Evolutionary conservation across 23 red algal species (phyloP).

Genomic region (Gracilaria domingensis): DNA sequence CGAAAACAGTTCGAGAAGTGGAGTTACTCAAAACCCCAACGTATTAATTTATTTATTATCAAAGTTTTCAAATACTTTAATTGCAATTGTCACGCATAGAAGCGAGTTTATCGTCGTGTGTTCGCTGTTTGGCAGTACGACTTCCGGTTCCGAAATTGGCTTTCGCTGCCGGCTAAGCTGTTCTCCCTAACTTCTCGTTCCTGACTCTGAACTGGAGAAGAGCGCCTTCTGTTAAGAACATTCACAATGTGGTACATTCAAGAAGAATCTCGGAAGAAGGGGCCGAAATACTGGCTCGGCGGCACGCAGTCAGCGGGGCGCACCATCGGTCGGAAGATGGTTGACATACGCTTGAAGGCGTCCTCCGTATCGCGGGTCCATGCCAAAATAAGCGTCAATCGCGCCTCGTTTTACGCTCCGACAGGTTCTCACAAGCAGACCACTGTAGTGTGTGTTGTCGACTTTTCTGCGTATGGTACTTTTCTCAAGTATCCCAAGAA

Average conservation of each 20-base stretch:
- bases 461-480: constrained; percentile 71
- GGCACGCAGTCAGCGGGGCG: constrained; percentile 40
- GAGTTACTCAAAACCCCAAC: too few species aligned
- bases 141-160: not conserved
- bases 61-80: not conserved
- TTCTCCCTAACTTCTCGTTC: not conserved
- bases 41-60: not conserved
- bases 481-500: constrained; percentile 65
- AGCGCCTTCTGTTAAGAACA: too few species aligned
- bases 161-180: not conserved
- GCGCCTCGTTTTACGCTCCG: constrained; percentile 49
- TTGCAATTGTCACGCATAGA: not conserved
- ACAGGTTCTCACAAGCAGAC: constrained; percentile 21
- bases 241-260: constrained; percentile 69
- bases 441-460: constrained; percentile 39
- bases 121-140: not conserved
- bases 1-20: too few species aligned
- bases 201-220: not conserved
- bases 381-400: constrained; percentile 39
- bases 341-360: constrained; percentile 69
- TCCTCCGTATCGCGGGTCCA: constrained; percentile 67
- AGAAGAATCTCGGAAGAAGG: constrained; percentile 36
- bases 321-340: constrained; percentile 73
- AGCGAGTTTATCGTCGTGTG: not conserved
- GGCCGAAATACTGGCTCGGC: constrained; percentile 65